phyloP scores from a whole-genome alignment of 768 basidiomycete species.

The Lactarius sp. region DNA sequence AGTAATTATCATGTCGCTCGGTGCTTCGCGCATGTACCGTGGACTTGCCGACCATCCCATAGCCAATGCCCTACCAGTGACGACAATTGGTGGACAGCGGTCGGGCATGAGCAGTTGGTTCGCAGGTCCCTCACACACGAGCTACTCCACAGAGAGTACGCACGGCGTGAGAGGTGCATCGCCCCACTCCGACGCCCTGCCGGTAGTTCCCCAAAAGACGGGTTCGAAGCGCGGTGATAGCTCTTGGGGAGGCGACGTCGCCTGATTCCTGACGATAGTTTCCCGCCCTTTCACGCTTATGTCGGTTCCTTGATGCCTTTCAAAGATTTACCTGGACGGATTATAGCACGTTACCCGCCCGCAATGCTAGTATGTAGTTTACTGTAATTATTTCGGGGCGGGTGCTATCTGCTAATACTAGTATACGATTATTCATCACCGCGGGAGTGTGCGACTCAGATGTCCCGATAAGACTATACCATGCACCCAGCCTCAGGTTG shows the following conservation, averaged over 20 bases:
- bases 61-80: not conserved
- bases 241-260: not conserved
- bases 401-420: too few relatives aligned
- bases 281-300: not conserved
- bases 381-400: too few relatives aligned
- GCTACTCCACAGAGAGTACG: not conserved
- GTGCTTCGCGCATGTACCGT: not conserved
- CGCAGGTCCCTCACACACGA: not conserved
- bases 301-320: not conserved
- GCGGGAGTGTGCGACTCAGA: too few relatives aligned
- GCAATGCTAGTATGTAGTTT: not conserved
- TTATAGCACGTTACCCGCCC: not conserved
- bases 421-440: too few relatives aligned
- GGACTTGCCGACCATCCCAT: not conserved
- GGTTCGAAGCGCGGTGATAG: not conserved
- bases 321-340: not conserved
- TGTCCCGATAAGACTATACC: too few relatives aligned
- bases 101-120: not conserved
- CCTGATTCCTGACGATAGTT: not conserved
- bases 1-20: conserved; percentile 7
- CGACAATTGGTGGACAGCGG: not conserved
- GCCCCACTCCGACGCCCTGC: not conserved
- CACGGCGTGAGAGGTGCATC: not conserved
- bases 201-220: not conserved
- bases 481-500: too few relatives aligned